A percentile compares a stretch with the other conserved stretches of the same genome.
These are phyloP conservation scores for Fusarium temperatum DNA, from an alignment of 2,329 filamentous ascomycete species.

Conservation along the genomic window DNA sequence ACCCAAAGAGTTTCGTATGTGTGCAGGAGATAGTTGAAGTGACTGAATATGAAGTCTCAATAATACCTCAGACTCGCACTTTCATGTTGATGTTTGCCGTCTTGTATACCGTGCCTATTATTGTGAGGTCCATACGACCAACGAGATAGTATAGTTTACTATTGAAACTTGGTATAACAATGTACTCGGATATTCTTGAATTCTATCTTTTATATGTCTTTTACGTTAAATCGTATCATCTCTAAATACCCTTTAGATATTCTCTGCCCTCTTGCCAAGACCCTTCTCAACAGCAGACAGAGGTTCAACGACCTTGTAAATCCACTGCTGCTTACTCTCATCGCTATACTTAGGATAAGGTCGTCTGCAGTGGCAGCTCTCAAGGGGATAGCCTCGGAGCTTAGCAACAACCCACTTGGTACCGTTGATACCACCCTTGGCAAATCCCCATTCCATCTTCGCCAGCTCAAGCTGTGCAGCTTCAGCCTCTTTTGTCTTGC, in stretches of 20 bases:
- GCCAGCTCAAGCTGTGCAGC: constrained; percentile 61
- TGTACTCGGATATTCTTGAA: neutral
- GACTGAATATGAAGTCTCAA: neutral
- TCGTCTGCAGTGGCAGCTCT: constrained; percentile 61
- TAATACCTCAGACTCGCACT: no score
- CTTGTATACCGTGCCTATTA: neutral
- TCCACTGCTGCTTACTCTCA: constrained; percentile 47
- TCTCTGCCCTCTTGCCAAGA: constrained; percentile 32
- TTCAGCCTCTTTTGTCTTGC: constrained; percentile 58
- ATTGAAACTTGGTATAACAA: neutral
- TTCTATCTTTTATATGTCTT: neutral
- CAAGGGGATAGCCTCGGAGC: constrained; percentile 59
- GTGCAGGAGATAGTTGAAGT: neutral
- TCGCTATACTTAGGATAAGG: constrained; percentile 62
- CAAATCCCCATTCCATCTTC: constrained; percentile 64
- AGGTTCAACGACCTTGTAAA: constrained; percentile 41
- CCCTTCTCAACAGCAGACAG: constrained; percentile 33
- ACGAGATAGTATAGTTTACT: no score
- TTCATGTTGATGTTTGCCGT: no score
- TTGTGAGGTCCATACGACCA: neutral
- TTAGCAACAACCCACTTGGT: constrained; percentile 69
- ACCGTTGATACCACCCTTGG: constrained; percentile 67
- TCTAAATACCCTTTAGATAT: neutral
- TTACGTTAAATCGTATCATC: neutral
- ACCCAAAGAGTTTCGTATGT: neutral